Conservation (phyloP, 2,329 filamentous ascomycete genomes). For the Fusarium odoratissimum region DNA sequence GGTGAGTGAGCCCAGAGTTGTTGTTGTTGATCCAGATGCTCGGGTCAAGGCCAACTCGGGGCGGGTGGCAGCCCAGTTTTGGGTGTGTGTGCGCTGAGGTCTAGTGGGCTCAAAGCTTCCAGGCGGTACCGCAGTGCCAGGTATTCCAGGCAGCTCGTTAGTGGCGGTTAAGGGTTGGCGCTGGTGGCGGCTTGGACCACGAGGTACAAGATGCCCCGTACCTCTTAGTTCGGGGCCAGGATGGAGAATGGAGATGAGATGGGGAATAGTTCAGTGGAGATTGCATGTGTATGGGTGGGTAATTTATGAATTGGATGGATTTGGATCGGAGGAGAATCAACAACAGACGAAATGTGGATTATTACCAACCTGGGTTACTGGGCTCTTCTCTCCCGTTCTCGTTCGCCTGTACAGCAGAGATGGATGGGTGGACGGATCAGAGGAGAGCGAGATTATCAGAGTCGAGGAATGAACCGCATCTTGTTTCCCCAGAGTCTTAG, state of each 20-base stretch:
- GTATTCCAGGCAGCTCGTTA: constrained; percentile 31
- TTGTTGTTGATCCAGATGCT: constrained; percentile 46
- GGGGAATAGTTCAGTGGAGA: constrained; percentile 36
- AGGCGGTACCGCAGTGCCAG: constrained; percentile 19
- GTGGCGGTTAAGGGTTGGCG: constrained; percentile 35
- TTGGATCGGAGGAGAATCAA: constrained; percentile 24
- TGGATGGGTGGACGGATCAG: background rate
- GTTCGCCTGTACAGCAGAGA: background rate
- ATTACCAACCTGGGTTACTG: constrained; percentile 4
- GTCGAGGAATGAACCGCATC: constrained; percentile 29
- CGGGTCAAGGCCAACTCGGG: constrained; percentile 42
- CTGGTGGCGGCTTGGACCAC: constrained; percentile 34
- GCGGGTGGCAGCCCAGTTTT: constrained; percentile 45
- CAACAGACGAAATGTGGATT: constrained; percentile 33
- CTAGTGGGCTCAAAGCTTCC: constrained; percentile 20
- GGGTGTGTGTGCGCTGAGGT: constrained; percentile 30
- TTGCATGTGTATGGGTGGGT: constrained; percentile 35
- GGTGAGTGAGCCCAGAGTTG: constrained; percentile 7
- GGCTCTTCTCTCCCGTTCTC: background rate
- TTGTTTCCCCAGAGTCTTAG: constrained; percentile 40
- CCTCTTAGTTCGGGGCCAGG: constrained; percentile 32
- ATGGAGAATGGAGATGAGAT: constrained; percentile 38
- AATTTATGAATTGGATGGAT: constrained; percentile 18
- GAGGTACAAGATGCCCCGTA: constrained; percentile 31
- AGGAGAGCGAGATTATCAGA: constrained; percentile 1